Percentiles rank a stretch among this genome's conserved stretches.
These are phyloP conservation scores for Diaporthe caulivora DNA, from an alignment of 2,329 filamentous ascomycete species.

Conservation along the genomic window DNA sequence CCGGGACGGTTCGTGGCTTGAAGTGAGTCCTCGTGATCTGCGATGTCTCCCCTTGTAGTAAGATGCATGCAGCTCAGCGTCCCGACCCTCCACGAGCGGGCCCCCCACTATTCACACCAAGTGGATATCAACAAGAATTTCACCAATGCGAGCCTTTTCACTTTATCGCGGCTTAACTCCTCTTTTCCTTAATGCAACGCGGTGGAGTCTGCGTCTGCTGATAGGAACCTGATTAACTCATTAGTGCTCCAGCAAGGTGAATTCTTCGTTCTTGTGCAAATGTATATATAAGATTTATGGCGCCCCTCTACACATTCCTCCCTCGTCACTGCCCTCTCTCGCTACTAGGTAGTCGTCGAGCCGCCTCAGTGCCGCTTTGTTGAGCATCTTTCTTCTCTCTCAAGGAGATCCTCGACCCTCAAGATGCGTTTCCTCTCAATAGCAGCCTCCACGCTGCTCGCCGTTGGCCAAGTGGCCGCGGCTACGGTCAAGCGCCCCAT, in stretches of 20 bases:
- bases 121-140: background rate
- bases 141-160: constrained; percentile 5
- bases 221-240: background rate
- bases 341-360: background rate
- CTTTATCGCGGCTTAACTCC: background rate
- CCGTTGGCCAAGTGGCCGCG: constrained; percentile 32
- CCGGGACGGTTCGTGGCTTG: background rate
- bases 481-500: constrained; percentile 24
- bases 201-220: background rate
- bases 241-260: background rate
- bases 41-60: background rate
- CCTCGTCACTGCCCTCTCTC: background rate
- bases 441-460: constrained; percentile 35
- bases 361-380: background rate
- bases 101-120: constrained; percentile 19
- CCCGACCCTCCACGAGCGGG: background rate
- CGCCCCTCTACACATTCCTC: background rate
- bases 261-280: background rate
- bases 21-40: background rate
- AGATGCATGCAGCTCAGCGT: background rate
- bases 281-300: background rate
- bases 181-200: background rate
- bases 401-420: background rate
- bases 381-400: background rate
- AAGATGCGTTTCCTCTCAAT: constrained; percentile 36